Evolutionary conservation across 2,329 filamentous ascomycete genomes (phyloP), one percentile per base, ranked within the genome.

Genomic region (Metarhizium anisopliae): DNA sequence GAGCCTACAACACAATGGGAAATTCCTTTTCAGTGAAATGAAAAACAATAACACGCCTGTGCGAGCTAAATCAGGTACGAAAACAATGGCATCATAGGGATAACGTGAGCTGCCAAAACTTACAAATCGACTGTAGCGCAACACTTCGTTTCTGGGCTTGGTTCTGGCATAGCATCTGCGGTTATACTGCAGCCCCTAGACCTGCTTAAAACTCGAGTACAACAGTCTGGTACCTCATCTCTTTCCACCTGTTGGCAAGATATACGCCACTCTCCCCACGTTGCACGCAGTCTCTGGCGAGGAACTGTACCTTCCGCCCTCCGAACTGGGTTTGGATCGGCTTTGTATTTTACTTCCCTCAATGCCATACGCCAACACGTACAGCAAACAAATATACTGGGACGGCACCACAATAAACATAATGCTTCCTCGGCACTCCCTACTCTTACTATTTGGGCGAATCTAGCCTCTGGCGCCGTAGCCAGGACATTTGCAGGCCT

Each of bases 121-220:
- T 53, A 42, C 18, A 49, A 30, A 35, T 55, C 36, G 35, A 50
- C 13, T n/a, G 13, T 64, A 89, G 85, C 82, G 62, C 91, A 90
- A 70, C 94, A 97, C 74, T 95, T 97, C 71, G 73, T 86, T 62
- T 93, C 92, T 60, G 94, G 94, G 60, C 82, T 97, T 55, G 83
- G 84, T 66, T 96, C 92, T 7, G 94, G 94, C 64, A 80, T 95
- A 52, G 82, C 90, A 61, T 94, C 91, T 53, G 92, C 94, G 55
- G 85, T 95, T 58, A 84, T 97, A 55, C 82, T 99, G 16, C 94
- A 99, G 72, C 94, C 94, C 30, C 88, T 94, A 66, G 94, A 99
- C 73, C 85, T 99, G 4, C 84, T 99, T 68, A 99, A 99, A 73
- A 99, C 94, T 35, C 87, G 94, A 50, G 86, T 97, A 45, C 94